Conservation (phyloP, 1,284 basidiomycete species). For the Cutaneotrichosporon daszewskae region DNA sequence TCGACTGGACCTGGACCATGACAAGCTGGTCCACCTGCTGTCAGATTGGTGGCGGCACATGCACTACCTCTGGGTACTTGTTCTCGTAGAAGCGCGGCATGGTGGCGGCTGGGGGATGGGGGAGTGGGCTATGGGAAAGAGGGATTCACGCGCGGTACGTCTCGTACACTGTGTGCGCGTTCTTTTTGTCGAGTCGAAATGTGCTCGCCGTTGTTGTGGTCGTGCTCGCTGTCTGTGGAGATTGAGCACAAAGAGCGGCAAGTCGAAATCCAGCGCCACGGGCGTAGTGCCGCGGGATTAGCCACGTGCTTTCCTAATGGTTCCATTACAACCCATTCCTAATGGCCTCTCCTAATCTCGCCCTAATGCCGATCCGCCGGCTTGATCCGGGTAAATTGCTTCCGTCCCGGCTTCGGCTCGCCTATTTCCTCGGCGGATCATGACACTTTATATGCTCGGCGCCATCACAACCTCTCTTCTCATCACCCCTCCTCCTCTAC, state of each 20-base stretch:
- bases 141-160: background rate
- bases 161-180: background rate
- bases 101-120: constrained; percentile 9
- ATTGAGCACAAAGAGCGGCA: too few relatives aligned
- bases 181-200: background rate
- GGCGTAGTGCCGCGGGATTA: too few relatives aligned
- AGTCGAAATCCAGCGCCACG: constrained; percentile 2
- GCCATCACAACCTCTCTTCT: constrained; percentile 3
- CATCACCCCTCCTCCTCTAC: constrained; percentile 1
- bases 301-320: too few relatives aligned
- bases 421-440: too few relatives aligned
- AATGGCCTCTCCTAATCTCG: too few relatives aligned
- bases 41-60: background rate
- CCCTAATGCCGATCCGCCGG: too few relatives aligned
- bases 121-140: background rate
- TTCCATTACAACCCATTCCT: too few relatives aligned
- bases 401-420: too few relatives aligned
- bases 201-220: background rate
- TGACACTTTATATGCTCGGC: constrained; percentile 2
- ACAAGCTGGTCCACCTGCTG: constrained; percentile 86
- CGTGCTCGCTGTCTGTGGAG: background rate
- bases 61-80: constrained; percentile 51
- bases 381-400: too few relatives aligned
- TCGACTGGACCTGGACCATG: constrained; percentile 98
- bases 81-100: constrained; percentile 50